These are phyloP conservation scores for Syzygium grande DNA, from an alignment of 345 rosid genomes.

Conservation along the genomic window DNA sequence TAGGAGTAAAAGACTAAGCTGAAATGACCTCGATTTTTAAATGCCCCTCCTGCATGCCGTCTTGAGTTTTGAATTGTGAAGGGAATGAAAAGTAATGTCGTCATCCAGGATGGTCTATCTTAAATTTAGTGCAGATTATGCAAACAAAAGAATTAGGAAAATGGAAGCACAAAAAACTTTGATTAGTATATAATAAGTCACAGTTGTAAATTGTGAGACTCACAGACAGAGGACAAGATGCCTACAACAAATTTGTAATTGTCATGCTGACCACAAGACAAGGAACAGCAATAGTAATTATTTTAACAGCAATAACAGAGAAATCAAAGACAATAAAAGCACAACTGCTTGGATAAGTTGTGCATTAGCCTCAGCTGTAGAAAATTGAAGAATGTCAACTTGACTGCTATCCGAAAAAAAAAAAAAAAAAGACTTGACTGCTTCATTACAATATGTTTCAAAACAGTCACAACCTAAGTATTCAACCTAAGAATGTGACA, in stretches of 20 bases:
- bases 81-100: neutral
- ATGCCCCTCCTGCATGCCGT: neutral
- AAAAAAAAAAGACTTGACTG: neutral
- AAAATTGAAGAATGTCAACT: neutral
- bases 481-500: neutral
- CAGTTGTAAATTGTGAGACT: neutral
- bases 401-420: neutral
- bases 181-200: neutral
- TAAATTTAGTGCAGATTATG: neutral
- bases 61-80: neutral
- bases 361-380: neutral
- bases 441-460: neutral
- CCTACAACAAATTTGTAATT: neutral
- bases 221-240: neutral
- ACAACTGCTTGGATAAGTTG: neutral
- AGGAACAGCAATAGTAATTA: neutral
- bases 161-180: neutral
- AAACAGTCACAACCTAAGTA: neutral
- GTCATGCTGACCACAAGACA: neutral
- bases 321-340: neutral
- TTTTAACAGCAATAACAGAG: neutral
- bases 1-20: neutral
- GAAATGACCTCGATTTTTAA: neutral
- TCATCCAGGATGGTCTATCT: neutral
- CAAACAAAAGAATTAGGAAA: neutral